A percentile compares a stretch with the other conserved stretches of the same genome.
phyloP scores from a whole-genome alignment of 129 eudicot genomes.

The Solidago caesia region DNA sequence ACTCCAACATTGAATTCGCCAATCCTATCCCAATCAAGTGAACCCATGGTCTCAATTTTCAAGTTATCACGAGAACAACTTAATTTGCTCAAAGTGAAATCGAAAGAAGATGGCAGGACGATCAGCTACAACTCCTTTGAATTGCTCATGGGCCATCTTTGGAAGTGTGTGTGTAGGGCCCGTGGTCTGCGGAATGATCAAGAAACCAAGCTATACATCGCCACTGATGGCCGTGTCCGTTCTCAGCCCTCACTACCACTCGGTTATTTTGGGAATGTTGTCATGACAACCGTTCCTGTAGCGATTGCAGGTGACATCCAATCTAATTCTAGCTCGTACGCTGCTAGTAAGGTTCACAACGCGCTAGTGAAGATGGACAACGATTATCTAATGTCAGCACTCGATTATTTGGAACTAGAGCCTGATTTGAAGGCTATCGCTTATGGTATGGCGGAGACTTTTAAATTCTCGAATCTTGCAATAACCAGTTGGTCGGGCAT shows the following conservation, averaged over 20 bases:
- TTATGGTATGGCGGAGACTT: not conserved
- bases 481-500: conserved; percentile 2
- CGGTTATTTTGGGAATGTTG: conserved; percentile 14
- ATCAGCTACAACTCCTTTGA: not conserved
- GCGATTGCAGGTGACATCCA: not conserved
- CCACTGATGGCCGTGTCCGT: not conserved
- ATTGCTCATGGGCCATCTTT: conserved; percentile 1
- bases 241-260: not conserved
- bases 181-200: not conserved
- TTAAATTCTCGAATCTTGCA: not conserved
- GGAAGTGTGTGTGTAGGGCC: conserved; percentile 12
- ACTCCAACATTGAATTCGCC: not conserved
- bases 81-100: not conserved
- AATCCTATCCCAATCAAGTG: not conserved
- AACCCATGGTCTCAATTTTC: not conserved
- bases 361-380: not conserved
- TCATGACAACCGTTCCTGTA: not conserved
- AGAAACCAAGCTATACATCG: not conserved
- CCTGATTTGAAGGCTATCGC: not conserved
- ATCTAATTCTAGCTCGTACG: not conserved
- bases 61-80: conserved; percentile 12
- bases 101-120: conserved; percentile 10
- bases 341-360: not conserved
- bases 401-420: conserved; percentile 5
- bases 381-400: not conserved